phyloP scores from a whole-genome alignment of 352 stramenopile genomes.

The Blastocystis sp. region DNA sequence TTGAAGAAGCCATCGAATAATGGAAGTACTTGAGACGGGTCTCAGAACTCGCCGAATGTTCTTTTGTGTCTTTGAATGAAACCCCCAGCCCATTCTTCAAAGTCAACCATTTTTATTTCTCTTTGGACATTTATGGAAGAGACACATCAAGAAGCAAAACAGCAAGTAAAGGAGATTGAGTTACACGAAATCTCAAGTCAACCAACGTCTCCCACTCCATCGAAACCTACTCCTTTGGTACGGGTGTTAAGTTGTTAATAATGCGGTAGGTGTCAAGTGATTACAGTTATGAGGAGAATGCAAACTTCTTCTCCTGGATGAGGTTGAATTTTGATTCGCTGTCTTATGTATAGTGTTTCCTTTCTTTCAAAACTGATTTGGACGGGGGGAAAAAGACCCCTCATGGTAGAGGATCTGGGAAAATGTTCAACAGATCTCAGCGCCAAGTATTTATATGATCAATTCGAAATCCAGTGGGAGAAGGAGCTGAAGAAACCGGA shows the following conservation, averaged over 20 bases:
- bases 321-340: background rate
- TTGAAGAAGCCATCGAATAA: too few relatives aligned
- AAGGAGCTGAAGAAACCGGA: background rate
- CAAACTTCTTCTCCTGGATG: constrained; percentile 30
- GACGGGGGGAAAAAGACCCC: background rate
- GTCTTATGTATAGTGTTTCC: background rate
- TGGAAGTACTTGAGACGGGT: too few relatives aligned
- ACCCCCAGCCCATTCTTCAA: background rate
- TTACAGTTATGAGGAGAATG: constrained; percentile 7
- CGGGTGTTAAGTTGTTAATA: background rate
- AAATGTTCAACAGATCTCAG: background rate
- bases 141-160: background rate
- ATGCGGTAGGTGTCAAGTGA: background rate
- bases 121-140: background rate
- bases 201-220: background rate
- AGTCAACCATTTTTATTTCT: background rate
- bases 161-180: background rate
- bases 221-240: background rate
- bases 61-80: background rate
- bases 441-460: background rate
- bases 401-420: constrained; percentile 10
- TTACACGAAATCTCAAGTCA: background rate
- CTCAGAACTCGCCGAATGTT: background rate
- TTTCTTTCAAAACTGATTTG: background rate
- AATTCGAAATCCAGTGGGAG: constrained; percentile 8